Percentiles rank a stretch among this genome's conserved stretches.
Evolutionary conservation across 2,329 filamentous ascomycete genomes (phyloP).

Genomic region (Fusarium marasasianum): DNA sequence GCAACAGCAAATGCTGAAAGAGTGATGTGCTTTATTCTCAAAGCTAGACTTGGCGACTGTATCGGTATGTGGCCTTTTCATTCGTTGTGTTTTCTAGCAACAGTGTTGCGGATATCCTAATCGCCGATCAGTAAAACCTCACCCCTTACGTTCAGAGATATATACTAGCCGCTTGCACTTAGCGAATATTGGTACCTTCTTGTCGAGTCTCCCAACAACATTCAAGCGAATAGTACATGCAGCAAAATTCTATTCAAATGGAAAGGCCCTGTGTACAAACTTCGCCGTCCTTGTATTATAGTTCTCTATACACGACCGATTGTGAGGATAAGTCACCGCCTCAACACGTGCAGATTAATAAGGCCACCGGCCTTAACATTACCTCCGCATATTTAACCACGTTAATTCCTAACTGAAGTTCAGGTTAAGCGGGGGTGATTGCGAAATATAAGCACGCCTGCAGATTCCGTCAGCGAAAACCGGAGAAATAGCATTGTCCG

Average conservation of each 20-base stretch:
- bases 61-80: not conserved
- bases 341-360: not conserved
- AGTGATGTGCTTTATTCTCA: rapidly evolving
- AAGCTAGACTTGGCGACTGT: not conserved
- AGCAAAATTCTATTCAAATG: too few species aligned
- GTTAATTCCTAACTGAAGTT: not conserved
- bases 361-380: not conserved
- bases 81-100: too few species aligned
- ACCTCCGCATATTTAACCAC: not conserved
- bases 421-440: not conserved
- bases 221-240: too few species aligned
- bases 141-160: too few species aligned
- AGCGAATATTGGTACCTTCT: too few species aligned
- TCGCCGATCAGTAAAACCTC: too few species aligned
- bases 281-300: too few species aligned
- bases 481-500: not conserved
- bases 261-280: too few species aligned
- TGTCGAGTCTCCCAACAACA: too few species aligned
- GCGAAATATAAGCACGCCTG: not conserved
- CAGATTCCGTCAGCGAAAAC: not conserved
- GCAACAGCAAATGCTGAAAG: not conserved
- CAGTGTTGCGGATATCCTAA: not conserved
- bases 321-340: too few species aligned
- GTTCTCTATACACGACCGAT: too few species aligned
- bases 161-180: too few species aligned